These are phyloP conservation scores for Cadophora malorum DNA, from an alignment of 2,329 filamentous ascomycete genomes.

Conservation along the genomic window DNA sequence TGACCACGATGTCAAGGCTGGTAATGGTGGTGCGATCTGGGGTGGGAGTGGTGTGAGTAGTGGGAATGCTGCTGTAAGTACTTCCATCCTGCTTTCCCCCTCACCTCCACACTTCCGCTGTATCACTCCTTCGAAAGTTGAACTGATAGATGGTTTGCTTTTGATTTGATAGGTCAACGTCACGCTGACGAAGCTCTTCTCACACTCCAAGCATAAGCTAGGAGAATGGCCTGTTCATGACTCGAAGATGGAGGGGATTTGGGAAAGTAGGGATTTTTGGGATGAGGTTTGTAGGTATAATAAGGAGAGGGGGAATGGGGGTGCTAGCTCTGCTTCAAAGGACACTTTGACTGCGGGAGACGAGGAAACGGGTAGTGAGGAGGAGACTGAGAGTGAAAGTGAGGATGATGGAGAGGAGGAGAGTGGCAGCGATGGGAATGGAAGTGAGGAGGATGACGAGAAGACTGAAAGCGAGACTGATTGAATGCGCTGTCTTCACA, in stretches of 20 bases:
- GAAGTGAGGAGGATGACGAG: not conserved
- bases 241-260: not conserved
- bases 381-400: not conserved
- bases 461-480: not conserved
- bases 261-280: not conserved
- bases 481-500: not conserved
- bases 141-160: no score
- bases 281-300: slow-evolving; percentile 6
- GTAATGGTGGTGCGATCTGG: not conserved
- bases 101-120: no score
- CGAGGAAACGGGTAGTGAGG: not conserved
- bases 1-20: not conserved
- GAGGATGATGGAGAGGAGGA: not conserved
- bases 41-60: not conserved
- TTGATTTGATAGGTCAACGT: slow-evolving; percentile 3
- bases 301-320: not conserved
- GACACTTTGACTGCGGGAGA: no score
- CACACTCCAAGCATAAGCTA: not conserved
- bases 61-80: not conserved
- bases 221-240: slow-evolving; percentile 4
- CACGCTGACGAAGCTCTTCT: slow-evolving; percentile 1
- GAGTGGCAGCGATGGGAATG: not conserved
- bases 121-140: no score
- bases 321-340: no score
- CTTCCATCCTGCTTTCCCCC: not conserved